Conservation (phyloP, 1,284 basidiomycete species). For the Cryptococcus hybrid region DNA sequence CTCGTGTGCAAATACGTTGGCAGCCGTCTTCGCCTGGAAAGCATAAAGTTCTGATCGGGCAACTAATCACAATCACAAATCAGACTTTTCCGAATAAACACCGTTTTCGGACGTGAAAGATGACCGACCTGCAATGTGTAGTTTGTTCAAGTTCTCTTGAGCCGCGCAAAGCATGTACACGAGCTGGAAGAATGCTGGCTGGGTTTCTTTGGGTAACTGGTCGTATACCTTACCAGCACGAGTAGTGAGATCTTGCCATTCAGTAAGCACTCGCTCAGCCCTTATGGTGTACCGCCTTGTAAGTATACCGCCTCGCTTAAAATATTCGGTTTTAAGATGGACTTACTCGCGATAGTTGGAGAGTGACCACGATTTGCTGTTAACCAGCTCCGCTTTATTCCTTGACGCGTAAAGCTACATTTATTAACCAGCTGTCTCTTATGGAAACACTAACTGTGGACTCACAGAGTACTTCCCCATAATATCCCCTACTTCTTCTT, state of each 20-base stretch:
- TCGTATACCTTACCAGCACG: slow-evolving; percentile 62
- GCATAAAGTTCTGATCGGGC: slow-evolving; percentile 61
- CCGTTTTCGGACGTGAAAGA: slow-evolving; percentile 37
- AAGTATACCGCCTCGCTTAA: slow-evolving; percentile 1
- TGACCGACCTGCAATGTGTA: slow-evolving; percentile 59
- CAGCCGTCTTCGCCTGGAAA: slow-evolving; percentile 62
- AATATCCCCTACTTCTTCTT: slow-evolving; percentile 26
- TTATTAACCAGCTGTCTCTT: neutral
- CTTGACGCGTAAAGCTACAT: slow-evolving; percentile 19
- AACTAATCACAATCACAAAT: slow-evolving; percentile 7
- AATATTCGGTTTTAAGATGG: slow-evolving; percentile 5
- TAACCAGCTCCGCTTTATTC: slow-evolving; percentile 64
- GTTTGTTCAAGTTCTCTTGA: slow-evolving; percentile 56
- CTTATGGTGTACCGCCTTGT: slow-evolving; percentile 36
- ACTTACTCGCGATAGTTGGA: slow-evolving; percentile 67
- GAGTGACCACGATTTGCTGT: slow-evolving; percentile 63
- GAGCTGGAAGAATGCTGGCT: slow-evolving; percentile 66
- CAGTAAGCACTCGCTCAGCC: slow-evolving; percentile 58
- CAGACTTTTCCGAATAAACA: slow-evolving; percentile 43
- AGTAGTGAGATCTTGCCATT: slow-evolving; percentile 54
- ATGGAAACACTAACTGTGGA: neutral
- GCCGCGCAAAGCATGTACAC: slow-evolving; percentile 61
- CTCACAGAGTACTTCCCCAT: slow-evolving; percentile 23
- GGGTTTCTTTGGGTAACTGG: slow-evolving; percentile 48
- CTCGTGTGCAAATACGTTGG: slow-evolving; percentile 60